Percentiles rank a stretch among this genome's conserved stretches.
Conservation (phyloP, 306 rosid genomes). For the Inga laurina region DNA sequence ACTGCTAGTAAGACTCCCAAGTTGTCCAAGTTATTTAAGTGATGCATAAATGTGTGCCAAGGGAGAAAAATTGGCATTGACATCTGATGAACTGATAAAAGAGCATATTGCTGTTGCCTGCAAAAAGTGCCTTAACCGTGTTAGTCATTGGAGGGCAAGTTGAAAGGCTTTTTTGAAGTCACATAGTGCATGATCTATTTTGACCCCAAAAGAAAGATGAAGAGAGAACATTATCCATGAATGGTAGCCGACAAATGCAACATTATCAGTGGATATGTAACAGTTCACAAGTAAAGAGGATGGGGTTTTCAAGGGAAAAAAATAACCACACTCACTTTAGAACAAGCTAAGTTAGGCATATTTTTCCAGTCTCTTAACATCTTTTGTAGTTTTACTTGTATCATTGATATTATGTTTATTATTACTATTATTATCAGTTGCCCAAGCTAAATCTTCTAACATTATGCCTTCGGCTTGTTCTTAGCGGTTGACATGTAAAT, state of each 20-base stretch:
- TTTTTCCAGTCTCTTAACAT: slow-evolving; percentile 55
- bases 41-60: slow-evolving; percentile 13
- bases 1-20: slow-evolving; percentile 23
- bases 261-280: slow-evolving; percentile 21
- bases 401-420: background rate
- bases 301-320: slow-evolving; percentile 29
- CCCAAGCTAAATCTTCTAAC: background rate
- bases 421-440: background rate
- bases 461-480: background rate
- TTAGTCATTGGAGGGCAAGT: slow-evolving; percentile 28
- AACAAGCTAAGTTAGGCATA: slow-evolving; percentile 18
- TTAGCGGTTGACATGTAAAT: background rate
- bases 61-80: slow-evolving; percentile 14
- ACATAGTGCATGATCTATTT: background rate
- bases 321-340: slow-evolving; percentile 2
- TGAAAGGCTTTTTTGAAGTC: slow-evolving; percentile 9
- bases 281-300: slow-evolving; percentile 21
- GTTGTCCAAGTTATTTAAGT: slow-evolving; percentile 27
- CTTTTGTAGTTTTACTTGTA: background rate
- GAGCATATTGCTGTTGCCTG: slow-evolving; percentile 24
- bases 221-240: background rate
- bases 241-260: slow-evolving; percentile 20
- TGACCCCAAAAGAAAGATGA: too few species aligned
- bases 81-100: slow-evolving; percentile 27
- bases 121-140: slow-evolving; percentile 16